Conservation (phyloP, 306 rosid genomes). For the Begonia peltatifolia region DNA sequence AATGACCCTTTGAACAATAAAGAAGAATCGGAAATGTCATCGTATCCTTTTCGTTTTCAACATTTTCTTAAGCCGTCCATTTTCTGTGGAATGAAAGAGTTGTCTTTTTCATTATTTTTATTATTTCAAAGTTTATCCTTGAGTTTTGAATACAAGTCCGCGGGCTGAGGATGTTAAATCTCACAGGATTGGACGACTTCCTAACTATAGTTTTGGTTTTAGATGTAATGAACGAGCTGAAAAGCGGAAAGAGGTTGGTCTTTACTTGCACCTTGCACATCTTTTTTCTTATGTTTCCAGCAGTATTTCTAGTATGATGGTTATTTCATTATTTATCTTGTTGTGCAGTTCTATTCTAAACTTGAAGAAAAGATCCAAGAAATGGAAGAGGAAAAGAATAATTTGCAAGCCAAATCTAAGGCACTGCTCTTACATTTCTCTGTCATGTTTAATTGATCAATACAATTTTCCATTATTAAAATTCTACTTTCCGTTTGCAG, state of each 20-base stretch:
- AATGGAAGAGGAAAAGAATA: constrained; percentile 78
- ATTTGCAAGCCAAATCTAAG: constrained; percentile 86
- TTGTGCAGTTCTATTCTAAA: constrained; percentile 76
- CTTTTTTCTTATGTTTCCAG: constrained; percentile 5
- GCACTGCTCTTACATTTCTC: constrained; percentile 15
- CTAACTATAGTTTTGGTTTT: constrained; percentile 80
- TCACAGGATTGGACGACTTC: constrained; percentile 43
- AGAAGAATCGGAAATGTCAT: constrained; percentile 48
- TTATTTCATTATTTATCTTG: not conserved
- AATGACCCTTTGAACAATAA: constrained; percentile 33
- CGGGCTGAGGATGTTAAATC: constrained; percentile 45
- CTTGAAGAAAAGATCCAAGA: constrained; percentile 97
- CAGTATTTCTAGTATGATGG: no score
- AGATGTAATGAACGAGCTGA: constrained; percentile 82
- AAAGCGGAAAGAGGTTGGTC: constrained; percentile 58
- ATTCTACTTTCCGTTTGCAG: constrained; percentile 24
- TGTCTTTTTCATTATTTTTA: no score
- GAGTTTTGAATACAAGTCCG: constrained; percentile 31
- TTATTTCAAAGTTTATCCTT: constrained; percentile 20
- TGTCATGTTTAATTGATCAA: no score
- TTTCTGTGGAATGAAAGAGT: not conserved
- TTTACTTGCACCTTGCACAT: constrained; percentile 2
- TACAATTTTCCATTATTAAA: no score
- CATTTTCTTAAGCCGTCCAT: not conserved
- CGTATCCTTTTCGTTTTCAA: constrained; percentile 47